These are phyloP conservation scores for Syzygium aromaticum DNA, from an alignment of 345 rosid genomes.

Conservation along the genomic window DNA sequence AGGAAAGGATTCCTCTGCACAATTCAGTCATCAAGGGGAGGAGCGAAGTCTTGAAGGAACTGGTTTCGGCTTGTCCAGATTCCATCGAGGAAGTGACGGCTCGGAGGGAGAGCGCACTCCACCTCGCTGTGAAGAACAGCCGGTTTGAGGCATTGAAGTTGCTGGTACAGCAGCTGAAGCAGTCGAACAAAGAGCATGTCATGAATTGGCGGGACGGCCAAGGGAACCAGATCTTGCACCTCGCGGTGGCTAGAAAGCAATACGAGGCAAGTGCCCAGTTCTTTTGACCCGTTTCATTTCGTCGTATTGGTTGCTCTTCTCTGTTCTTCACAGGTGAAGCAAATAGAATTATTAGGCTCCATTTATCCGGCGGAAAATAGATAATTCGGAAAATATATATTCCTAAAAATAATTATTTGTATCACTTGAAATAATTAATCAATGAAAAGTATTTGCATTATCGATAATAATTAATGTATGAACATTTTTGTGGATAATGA, in stretches of 20 bases:
- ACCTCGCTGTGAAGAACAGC: slow-evolving; percentile 22
- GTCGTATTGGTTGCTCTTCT: neutral
- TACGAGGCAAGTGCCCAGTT: slow-evolving; percentile 11
- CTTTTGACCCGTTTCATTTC: neutral
- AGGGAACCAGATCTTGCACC: slow-evolving; percentile 24
- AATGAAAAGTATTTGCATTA: too few species aligned
- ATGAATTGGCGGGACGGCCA: slow-evolving; percentile 16
- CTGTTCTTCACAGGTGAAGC: neutral
- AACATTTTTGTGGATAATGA: neutral
- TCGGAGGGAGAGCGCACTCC: slow-evolving; percentile 24
- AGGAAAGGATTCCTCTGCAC: slow-evolving; percentile 29
- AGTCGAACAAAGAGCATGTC: slow-evolving; percentile 11
- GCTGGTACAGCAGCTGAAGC: slow-evolving; percentile 17
- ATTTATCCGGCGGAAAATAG: neutral
- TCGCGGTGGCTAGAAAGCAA: slow-evolving; percentile 23
- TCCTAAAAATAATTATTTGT: too few species aligned
- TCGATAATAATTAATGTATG: too few species aligned
- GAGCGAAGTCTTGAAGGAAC: slow-evolving; percentile 12
- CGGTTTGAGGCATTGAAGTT: slow-evolving; percentile 19
- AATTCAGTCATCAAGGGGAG: slow-evolving; percentile 22
- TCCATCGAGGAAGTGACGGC: slow-evolving; percentile 15
- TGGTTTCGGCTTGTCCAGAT: slow-evolving; percentile 16
- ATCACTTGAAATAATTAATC: neutral
- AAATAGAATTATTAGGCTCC: neutral
- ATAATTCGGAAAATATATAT: neutral